Evolutionary conservation across 306 rosid genomes (phyloP).

Genomic region (Quercus bicolor): DNA sequence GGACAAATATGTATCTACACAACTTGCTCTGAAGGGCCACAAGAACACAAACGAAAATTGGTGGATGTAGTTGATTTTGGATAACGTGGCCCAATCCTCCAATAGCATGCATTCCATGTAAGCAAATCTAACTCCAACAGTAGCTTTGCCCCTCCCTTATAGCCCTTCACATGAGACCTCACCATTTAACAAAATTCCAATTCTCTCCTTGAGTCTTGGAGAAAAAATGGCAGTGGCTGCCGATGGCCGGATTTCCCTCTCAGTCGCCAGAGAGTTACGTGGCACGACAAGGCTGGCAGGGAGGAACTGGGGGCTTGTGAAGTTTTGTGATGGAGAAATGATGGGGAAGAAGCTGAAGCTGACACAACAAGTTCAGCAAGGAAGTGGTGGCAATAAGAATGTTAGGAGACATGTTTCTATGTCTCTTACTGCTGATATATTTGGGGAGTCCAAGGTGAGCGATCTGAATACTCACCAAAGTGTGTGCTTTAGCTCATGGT

Average conservation of each 20-base stretch:
- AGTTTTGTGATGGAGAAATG: conserved; percentile 40
- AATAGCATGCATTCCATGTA: conserved; percentile 34
- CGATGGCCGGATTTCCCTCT: conserved; percentile 39
- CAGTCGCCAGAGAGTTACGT: conserved; percentile 19
- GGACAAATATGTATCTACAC: conserved; percentile 12
- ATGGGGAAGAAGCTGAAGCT: conserved; percentile 51
- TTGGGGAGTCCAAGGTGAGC: conserved; percentile 28
- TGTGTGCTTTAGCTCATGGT: neutral
- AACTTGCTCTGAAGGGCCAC: too few species aligned
- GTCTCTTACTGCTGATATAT: conserved; percentile 33
- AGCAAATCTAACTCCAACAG: neutral
- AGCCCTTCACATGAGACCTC: neutral
- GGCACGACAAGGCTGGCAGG: conserved; percentile 5
- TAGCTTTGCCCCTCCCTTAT: neutral
- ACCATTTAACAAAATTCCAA: conserved; percentile 3
- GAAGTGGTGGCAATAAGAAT: neutral
- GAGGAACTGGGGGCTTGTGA: conserved; percentile 29
- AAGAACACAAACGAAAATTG: conserved; percentile 16
- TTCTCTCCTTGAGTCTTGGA: neutral
- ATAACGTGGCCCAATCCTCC: conserved; percentile 39
- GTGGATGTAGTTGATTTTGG: conserved; percentile 43
- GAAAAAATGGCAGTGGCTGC: conserved; percentile 31
- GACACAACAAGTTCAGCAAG: conserved; percentile 12
- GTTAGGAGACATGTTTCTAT: conserved; percentile 27
- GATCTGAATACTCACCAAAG: neutral